Conservation (phyloP, 2,329 filamentous ascomycete genomes). For the Alternaria postmessia region DNA sequence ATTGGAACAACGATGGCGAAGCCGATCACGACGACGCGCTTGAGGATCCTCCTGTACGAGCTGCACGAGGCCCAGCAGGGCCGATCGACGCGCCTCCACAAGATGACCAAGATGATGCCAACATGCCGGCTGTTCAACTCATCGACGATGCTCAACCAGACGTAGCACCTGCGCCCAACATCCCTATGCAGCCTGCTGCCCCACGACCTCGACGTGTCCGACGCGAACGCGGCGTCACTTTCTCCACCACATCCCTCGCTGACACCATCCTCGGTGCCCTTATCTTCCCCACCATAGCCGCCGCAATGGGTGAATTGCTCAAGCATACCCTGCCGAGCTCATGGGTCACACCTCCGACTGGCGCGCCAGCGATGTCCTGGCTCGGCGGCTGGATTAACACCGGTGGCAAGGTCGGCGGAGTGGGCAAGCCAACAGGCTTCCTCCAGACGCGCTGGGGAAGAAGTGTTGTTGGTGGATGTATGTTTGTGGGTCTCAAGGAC, state of each 20-base stretch:
- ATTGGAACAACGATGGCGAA: slow-evolving; percentile 48
- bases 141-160: slow-evolving; percentile 25
- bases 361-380: slow-evolving; percentile 26
- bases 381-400: slow-evolving; percentile 31
- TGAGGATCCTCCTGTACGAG: slow-evolving; percentile 41
- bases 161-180: slow-evolving; percentile 41
- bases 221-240: slow-evolving; percentile 59
- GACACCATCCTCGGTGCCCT: slow-evolving; percentile 73
- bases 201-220: slow-evolving; percentile 39
- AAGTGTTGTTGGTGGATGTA: slow-evolving; percentile 84
- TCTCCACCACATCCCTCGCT: slow-evolving; percentile 64
- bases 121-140: slow-evolving; percentile 11
- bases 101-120: slow-evolving; percentile 34
- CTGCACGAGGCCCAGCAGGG: slow-evolving; percentile 37
- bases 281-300: slow-evolving; percentile 82
- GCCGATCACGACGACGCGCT: slow-evolving; percentile 50
- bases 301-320: slow-evolving; percentile 78
- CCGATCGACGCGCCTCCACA: slow-evolving; percentile 46
- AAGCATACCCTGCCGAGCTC: slow-evolving; percentile 71
- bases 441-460: slow-evolving; percentile 88
- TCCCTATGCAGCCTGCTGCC: slow-evolving; percentile 31
- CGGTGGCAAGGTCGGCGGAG: slow-evolving; percentile 17
- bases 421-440: slow-evolving; percentile 65
- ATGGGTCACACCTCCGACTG: slow-evolving; percentile 64
- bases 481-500: slow-evolving; percentile 86